A percentile compares a stretch with the other conserved stretches of the same genome.
phyloP scores from a whole-genome alignment of 495 filamentous ascomycete genomes.

The Penicillium ucsense region DNA sequence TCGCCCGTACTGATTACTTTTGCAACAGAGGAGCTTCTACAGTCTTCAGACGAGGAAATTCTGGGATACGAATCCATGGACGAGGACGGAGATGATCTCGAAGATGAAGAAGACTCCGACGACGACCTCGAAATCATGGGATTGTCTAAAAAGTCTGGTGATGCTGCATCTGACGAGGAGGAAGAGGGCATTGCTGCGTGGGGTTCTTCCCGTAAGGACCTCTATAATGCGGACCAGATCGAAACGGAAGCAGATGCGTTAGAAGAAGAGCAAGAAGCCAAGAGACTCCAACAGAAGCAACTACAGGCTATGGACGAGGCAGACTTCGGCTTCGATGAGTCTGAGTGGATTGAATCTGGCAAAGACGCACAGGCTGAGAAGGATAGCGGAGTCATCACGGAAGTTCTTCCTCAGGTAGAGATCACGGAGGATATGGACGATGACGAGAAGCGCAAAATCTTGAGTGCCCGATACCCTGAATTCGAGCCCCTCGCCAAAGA shows the following conservation, averaged over 20 bases:
- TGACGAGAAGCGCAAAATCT: constrained; percentile 64
- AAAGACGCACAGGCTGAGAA: constrained; percentile 27
- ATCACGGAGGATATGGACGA: constrained; percentile 69
- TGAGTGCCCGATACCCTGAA: constrained; percentile 79
- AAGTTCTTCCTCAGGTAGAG: constrained; percentile 71
- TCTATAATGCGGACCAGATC: constrained; percentile 84
- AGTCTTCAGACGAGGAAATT: constrained; percentile 85
- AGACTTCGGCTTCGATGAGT: constrained; percentile 87
- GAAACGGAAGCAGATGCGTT: constrained; percentile 87
- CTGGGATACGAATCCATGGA: constrained; percentile 50
- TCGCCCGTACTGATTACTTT: constrained; percentile 8
- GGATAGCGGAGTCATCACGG: constrained; percentile 55
- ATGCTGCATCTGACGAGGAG: constrained; percentile 40
- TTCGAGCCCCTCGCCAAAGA: constrained; percentile 79
- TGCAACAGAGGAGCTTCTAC: constrained; percentile 44
- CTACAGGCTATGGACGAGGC: constrained; percentile 74
- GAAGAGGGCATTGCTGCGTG: constrained; percentile 71
- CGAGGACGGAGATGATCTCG: constrained; percentile 44
- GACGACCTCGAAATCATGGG: constrained; percentile 28
- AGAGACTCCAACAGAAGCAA: constrained; percentile 80
- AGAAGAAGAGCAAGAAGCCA: constrained; percentile 86
- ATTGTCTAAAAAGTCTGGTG: constrained; percentile 14
- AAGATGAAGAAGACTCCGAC: constrained; percentile 36
- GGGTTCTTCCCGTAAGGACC: constrained; percentile 80
- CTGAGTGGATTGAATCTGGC: constrained; percentile 58